These are phyloP conservation scores for Boletus insuetus DNA, from an alignment of 768 basidiomycete genomes.

Conservation along the genomic window DNA sequence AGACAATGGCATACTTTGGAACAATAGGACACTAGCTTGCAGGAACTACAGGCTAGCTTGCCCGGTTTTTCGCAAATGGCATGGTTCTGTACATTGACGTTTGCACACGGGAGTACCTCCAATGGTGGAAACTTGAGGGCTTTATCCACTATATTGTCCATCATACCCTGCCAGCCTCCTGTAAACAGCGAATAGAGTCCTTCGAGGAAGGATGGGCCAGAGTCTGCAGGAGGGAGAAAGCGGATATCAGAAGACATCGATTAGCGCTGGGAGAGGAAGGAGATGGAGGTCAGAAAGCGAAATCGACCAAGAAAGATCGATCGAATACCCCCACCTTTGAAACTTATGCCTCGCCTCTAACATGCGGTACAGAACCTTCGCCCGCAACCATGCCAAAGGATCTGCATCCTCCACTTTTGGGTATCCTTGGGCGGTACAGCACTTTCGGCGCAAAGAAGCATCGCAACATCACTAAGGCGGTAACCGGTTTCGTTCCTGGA, in stretches of 20 bases:
- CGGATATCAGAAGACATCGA: slow-evolving; percentile 16
- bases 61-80: slow-evolving; percentile 32
- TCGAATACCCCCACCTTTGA: background rate
- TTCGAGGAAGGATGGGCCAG: slow-evolving; percentile 6
- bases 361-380: slow-evolving; percentile 13
- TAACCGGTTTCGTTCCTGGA: background rate
- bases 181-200: slow-evolving; percentile 9
- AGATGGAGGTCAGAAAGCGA: background rate
- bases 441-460: background rate
- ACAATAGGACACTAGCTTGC: slow-evolving; percentile 45
- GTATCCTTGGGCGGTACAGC: background rate
- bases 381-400: slow-evolving; percentile 4
- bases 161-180: slow-evolving; percentile 14
- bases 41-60: slow-evolving; percentile 27
- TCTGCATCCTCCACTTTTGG: slow-evolving; percentile 15
- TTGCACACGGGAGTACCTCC: slow-evolving; percentile 36
- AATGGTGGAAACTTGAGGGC: slow-evolving; percentile 24
- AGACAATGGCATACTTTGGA: slow-evolving; percentile 27
- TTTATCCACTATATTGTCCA: slow-evolving; percentile 1
- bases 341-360: slow-evolving; percentile 13
- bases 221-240: slow-evolving; percentile 16
- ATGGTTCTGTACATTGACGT: slow-evolving; percentile 25
- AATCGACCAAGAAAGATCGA: background rate
- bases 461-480: background rate
- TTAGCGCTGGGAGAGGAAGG: background rate